Evolutionary conservation across 169 alveolate genomes (phyloP).

Genomic region (Eimeria zaria): DNA sequence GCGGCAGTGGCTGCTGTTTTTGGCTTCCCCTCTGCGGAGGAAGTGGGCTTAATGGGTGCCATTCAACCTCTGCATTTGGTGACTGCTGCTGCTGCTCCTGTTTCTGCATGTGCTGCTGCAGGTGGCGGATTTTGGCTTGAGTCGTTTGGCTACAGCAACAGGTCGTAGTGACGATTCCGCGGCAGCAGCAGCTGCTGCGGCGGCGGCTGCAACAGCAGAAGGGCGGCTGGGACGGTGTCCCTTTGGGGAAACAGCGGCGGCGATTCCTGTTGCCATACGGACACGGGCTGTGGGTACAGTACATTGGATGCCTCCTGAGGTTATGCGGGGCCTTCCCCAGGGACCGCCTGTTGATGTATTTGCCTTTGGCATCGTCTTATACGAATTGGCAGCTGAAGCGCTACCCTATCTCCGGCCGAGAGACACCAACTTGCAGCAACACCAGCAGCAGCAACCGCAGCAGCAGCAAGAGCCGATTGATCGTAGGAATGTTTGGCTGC

Average conservation of each 20-base stretch:
- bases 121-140: slow-evolving; percentile 85
- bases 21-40: neutral
- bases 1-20: neutral
- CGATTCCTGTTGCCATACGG: slow-evolving; percentile 19
- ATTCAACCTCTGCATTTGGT: neutral
- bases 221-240: neutral
- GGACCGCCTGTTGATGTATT: slow-evolving; percentile 89
- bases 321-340: slow-evolving; percentile 84
- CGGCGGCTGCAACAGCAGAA: slow-evolving; percentile 38
- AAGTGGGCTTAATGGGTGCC: neutral
- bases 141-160: slow-evolving; percentile 92
- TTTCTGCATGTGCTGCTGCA: neutral
- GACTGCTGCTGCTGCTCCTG: neutral
- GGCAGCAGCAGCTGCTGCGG: neutral
- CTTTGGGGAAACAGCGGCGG: neutral
- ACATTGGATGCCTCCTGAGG: slow-evolving; percentile 98
- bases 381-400: slow-evolving; percentile 92
- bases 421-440: neutral
- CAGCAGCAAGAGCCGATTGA: slow-evolving; percentile 21
- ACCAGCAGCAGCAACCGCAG: slow-evolving; percentile 20
- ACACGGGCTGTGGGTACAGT: slow-evolving; percentile 91
- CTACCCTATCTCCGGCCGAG: slow-evolving; percentile 89
- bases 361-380: slow-evolving; percentile 93
- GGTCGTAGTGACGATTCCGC: slow-evolving; percentile 96
- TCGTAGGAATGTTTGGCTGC: slow-evolving; percentile 78